Evolutionary conservation across 2,329 filamentous ascomycete genomes (phyloP), one percentile per base, ranked within the genome.

Genomic region (Alternaria sp.): DNA sequence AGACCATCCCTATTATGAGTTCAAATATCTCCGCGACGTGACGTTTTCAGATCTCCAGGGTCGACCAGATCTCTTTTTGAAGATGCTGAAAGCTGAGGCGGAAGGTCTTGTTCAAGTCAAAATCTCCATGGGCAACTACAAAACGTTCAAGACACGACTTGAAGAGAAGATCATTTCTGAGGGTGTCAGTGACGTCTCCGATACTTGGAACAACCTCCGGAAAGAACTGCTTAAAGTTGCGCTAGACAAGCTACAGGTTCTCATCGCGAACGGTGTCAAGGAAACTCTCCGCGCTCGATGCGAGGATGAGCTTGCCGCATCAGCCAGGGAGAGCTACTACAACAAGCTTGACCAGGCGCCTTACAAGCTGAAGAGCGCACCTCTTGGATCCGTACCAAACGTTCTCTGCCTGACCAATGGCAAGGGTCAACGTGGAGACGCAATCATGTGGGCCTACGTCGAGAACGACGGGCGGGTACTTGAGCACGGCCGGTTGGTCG

Each of bases 11-110:
- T 98, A 96, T 78, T 98, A 98, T 75, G 95, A 98, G 77, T 92
- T 99, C 81, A 97, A 99, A 78, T 99, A 99, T 70, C 84, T 99
- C 21, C 88, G 92, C 64, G 93, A 95, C 69, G 93, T 97, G 77
- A 91, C 91, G 7, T 90, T 97, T 61, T 82, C 83, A 40, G 90
- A 95, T 66, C 86, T 98, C 58, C 90, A 92, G 3, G 87, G 88
- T 51, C 88, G 91, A 52, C 95, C 95, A 1, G 93, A 97, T 65
- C 83, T 97, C 26, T 99, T 95, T 75, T 81, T 99, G 55, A 94
- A 96, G 79, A 99, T 99, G 95, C 88, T 98, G 77, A 96, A 93
- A 76, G 95, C 95, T 2, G 95, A 99, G 77, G 90, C 95, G 70
- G 95, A 99, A 75, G 93, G 94, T 2, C 82, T 99, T 1, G 85